Conservation (phyloP, 139 green algal species). For the Medakamo hakoo region DNA sequence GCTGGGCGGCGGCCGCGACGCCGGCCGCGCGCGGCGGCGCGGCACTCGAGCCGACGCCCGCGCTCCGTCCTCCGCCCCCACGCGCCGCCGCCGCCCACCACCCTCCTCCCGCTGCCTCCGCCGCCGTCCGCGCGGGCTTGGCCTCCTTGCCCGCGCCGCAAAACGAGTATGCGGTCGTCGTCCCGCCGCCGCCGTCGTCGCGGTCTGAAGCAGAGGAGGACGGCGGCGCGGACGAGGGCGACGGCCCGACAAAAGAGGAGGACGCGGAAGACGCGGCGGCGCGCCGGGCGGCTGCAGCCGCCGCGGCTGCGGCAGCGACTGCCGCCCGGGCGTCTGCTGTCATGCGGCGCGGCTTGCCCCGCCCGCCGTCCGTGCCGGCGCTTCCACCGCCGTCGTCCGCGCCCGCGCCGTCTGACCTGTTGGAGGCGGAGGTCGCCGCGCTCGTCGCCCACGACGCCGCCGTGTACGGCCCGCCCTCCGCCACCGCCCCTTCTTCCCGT, state of each 20-base stretch:
- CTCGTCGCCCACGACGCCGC: conserved; percentile 47
- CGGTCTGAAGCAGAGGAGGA: conserved; percentile 17
- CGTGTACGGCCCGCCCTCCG: neutral
- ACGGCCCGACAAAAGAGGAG: conserved; percentile 38
- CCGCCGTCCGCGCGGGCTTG: conserved; percentile 43
- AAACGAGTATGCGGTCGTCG: conserved; percentile 78
- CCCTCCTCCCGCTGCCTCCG: conserved; percentile 15
- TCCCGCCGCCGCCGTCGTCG: conserved; percentile 38
- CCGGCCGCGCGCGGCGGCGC: neutral
- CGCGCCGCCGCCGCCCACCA: conserved; percentile 9
- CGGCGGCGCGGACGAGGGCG: conserved; percentile 21
- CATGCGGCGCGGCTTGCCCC: conserved; percentile 56
- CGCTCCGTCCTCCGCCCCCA: neutral
- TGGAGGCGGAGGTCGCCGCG: conserved; percentile 34
- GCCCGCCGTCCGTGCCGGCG: conserved; percentile 28
- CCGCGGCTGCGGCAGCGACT: conserved; percentile 28
- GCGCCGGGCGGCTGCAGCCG: conserved; percentile 27
- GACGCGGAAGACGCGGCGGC: conserved; percentile 59
- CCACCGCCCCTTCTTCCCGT: conserved; percentile 47
- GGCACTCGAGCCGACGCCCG: conserved; percentile 5
- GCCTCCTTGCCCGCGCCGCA: conserved; percentile 57
- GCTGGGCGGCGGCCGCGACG: conserved; percentile 8
- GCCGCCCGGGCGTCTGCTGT: conserved; percentile 22
- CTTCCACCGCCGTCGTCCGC: conserved; percentile 11
- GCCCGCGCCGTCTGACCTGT: conserved; percentile 6